Evolutionary conservation across 2,329 filamentous ascomycete species (phyloP).

Genomic region (Aspergillus sp.): DNA sequence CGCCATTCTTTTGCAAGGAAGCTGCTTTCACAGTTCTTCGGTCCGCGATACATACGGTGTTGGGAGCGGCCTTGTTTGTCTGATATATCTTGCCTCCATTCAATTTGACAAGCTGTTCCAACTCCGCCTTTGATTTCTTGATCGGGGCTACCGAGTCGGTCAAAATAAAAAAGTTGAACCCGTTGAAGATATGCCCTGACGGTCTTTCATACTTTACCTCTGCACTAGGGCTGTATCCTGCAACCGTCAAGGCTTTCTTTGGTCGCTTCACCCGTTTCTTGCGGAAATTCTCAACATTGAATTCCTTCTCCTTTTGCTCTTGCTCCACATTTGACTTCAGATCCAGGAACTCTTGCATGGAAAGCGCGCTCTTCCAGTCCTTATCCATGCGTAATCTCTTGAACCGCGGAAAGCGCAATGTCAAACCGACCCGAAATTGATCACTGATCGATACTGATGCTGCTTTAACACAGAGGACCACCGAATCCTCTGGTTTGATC

Average conservation of each 20-base stretch:
- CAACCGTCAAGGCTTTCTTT: conserved; percentile 72
- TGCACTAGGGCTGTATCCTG: conserved; percentile 63
- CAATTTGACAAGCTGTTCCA: conserved; percentile 79
- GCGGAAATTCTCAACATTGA: conserved; percentile 69
- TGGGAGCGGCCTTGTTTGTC: conserved; percentile 62
- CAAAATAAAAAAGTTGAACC: conserved; percentile 77
- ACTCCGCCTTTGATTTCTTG: conserved; percentile 74
- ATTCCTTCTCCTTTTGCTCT: conserved; percentile 70
- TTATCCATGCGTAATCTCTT: conserved; percentile 80
- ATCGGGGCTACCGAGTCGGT: conserved; percentile 70
- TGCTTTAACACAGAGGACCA: conserved; percentile 88
- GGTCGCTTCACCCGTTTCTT: conserved; percentile 64
- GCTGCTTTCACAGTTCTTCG: conserved; percentile 79
- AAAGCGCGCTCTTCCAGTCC: conserved; percentile 77
- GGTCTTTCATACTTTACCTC: conserved; percentile 59
- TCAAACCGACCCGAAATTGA: conserved; percentile 74
- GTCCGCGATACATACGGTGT: conserved; percentile 76
- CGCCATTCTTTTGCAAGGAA: conserved; percentile 72
- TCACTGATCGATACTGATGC: conserved; percentile 74
- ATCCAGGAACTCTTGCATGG: conserved; percentile 73
- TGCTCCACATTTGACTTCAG: conserved; percentile 69
- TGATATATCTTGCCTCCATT: conserved; percentile 82
- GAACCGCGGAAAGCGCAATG: conserved; percentile 89
- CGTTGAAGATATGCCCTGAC: conserved; percentile 68
- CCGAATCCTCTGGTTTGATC: conserved; percentile 85